phyloP scores from a whole-genome alignment of 352 stramenopile genomes.

The Phytophthora citricola region DNA sequence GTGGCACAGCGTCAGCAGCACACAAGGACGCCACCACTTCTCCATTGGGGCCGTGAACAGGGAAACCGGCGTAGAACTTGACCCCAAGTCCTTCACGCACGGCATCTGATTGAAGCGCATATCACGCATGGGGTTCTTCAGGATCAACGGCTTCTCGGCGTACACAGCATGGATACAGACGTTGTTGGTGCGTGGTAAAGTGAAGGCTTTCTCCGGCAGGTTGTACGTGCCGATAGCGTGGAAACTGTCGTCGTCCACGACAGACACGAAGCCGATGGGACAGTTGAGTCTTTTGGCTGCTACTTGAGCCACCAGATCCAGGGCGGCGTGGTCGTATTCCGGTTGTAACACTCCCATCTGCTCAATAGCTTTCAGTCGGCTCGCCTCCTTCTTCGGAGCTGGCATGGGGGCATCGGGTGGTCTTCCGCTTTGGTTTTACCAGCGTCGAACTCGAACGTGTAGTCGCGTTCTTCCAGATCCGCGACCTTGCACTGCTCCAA shows the following conservation, averaged over 20 bases:
- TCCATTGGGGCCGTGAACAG: slow-evolving; percentile 50
- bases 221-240: slow-evolving; percentile 60
- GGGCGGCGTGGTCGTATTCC: slow-evolving; percentile 53
- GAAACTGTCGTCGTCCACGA: slow-evolving; percentile 62
- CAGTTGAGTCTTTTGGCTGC: slow-evolving; percentile 65
- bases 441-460: slow-evolving; percentile 51
- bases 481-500: slow-evolving; percentile 29
- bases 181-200: slow-evolving; percentile 52
- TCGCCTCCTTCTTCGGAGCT: slow-evolving; percentile 44
- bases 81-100: slow-evolving; percentile 51
- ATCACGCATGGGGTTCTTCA: slow-evolving; percentile 75
- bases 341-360: slow-evolving; percentile 47
- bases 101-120: slow-evolving; percentile 74
- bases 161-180: slow-evolving; percentile 68
- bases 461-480: slow-evolving; percentile 50
- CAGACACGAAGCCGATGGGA: slow-evolving; percentile 66
- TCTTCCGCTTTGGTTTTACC: slow-evolving; percentile 34
- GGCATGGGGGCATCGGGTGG: slow-evolving; percentile 55
- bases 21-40: slow-evolving; percentile 67
- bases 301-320: slow-evolving; percentile 69
- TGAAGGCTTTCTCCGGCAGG: slow-evolving; percentile 26
- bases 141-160: slow-evolving; percentile 62
- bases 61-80: slow-evolving; percentile 82
- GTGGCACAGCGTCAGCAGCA: slow-evolving; percentile 44
- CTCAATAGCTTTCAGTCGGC: slow-evolving; percentile 52